Conservation (phyloP, 2,329 filamentous ascomycete genomes). For the Polytolypa hystricis region DNA sequence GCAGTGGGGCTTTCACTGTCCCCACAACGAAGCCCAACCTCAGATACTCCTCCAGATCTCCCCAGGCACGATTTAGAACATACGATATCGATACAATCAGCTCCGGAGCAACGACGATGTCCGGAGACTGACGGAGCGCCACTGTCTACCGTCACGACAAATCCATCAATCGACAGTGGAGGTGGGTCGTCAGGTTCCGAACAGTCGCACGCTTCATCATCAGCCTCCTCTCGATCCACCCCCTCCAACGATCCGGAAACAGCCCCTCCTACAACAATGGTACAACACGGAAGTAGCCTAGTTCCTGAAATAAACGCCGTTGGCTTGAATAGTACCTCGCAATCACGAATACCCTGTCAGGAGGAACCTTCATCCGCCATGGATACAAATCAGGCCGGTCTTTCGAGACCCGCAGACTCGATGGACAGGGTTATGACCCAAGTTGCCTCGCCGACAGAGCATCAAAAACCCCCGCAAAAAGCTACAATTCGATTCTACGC, state of each 20-base stretch:
- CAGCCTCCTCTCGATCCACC: slow-evolving; percentile 21
- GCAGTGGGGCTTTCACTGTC: slow-evolving; percentile 25
- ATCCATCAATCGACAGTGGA: slow-evolving; percentile 9
- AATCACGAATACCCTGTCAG: not conserved
- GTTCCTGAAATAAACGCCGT: not conserved
- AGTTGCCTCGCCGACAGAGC: not conserved
- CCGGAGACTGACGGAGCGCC: slow-evolving; percentile 17
- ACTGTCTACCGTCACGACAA: slow-evolving; percentile 13
- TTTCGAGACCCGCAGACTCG: not conserved
- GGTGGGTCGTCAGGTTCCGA: slow-evolving; percentile 16
- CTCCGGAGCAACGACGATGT: slow-evolving; percentile 16
- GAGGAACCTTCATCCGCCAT: not conserved
- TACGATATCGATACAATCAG: slow-evolving; percentile 13
- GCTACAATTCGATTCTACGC: slow-evolving; percentile 79
- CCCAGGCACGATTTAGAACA: slow-evolving; percentile 16
- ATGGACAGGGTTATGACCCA: not conserved
- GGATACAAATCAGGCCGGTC: not conserved
- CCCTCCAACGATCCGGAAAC: slow-evolving; percentile 19
- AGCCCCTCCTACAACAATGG: slow-evolving; percentile 1
- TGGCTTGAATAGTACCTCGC: no score
- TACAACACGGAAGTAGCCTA: slow-evolving; percentile 1
- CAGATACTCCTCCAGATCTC: slow-evolving; percentile 3
- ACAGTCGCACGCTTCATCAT: slow-evolving; percentile 14
- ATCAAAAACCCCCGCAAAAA: slow-evolving; percentile 16
- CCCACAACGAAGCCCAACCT: slow-evolving; percentile 12